These are phyloP conservation scores for Eimeria tenella DNA, from an alignment of 169 alveolate genomes.

Conservation along the genomic window DNA sequence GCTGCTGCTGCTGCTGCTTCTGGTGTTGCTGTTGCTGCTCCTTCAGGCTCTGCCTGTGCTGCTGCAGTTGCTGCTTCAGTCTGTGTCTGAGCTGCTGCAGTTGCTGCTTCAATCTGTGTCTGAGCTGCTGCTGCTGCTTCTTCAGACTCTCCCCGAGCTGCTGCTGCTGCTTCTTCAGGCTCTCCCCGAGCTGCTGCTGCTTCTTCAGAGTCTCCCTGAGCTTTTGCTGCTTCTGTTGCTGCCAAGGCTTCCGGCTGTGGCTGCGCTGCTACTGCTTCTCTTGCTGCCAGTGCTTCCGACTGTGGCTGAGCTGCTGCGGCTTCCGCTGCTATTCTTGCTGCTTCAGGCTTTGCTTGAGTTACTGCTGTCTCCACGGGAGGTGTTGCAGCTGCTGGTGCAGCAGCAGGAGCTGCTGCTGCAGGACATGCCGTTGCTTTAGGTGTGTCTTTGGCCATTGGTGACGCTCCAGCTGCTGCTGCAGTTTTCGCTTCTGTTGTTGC, in stretches of 20 bases:
- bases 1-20: neutral
- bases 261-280: neutral
- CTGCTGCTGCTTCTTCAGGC: neutral
- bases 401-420: too few relatives aligned
- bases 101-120: neutral
- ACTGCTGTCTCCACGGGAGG: neutral
- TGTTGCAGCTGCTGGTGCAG: too few relatives aligned
- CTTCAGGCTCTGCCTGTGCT: neutral
- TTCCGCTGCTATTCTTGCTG: neutral
- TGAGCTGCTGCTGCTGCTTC: neutral
- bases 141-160: neutral
- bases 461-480: too few relatives aligned
- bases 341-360: neutral
- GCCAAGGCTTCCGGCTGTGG: neutral
- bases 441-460: neutral
- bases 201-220: neutral
- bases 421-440: neutral
- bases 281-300: neutral
- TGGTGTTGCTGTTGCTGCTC: constrained; percentile 11
- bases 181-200: neutral
- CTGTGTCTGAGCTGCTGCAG: neutral
- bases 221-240: neutral
- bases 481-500: neutral
- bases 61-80: constrained; percentile 11
- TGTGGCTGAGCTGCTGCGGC: neutral